Percentiles rank a stretch among this genome's conserved stretches.
Conservation (phyloP, 2,329 filamentous ascomycete species). For the Alternaria incomplexa region DNA sequence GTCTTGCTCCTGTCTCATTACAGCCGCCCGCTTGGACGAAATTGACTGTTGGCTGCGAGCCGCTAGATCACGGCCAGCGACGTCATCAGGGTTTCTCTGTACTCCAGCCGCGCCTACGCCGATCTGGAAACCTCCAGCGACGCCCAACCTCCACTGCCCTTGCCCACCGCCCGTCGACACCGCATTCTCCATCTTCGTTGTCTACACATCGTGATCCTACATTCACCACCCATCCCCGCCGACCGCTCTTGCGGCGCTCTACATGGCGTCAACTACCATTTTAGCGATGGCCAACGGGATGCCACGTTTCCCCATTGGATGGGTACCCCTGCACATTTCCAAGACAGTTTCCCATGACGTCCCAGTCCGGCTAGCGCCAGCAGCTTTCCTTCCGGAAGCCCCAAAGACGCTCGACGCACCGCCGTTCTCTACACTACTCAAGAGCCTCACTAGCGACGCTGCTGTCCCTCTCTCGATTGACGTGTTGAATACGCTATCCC, state of each 20-base stretch:
- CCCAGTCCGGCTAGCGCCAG: neutral
- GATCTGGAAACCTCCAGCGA: neutral
- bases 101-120: constrained; percentile 9
- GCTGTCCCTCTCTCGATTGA: neutral
- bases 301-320: constrained; percentile 9
- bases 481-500: constrained; percentile 3
- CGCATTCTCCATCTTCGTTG: neutral
- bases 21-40: constrained; percentile 9
- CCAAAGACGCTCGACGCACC: neutral
- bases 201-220: neutral
- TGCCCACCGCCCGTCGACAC: neutral
- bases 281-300: neutral
- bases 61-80: constrained; percentile 8
- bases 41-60: constrained; percentile 13
- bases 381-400: neutral
- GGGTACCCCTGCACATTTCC: neutral
- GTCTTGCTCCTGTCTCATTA: constrained; percentile 7
- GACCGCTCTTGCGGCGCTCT: neutral
- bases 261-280: neutral
- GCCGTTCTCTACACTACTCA: neutral
- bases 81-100: constrained; percentile 10
- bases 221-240: neutral
- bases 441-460: constrained; percentile 5
- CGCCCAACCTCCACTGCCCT: neutral
- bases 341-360: neutral